Evolutionary conservation across 2,329 filamentous ascomycete genomes (phyloP), one percentile per base, ranked within the genome.

Genomic region (Alternaria alternata): DNA sequence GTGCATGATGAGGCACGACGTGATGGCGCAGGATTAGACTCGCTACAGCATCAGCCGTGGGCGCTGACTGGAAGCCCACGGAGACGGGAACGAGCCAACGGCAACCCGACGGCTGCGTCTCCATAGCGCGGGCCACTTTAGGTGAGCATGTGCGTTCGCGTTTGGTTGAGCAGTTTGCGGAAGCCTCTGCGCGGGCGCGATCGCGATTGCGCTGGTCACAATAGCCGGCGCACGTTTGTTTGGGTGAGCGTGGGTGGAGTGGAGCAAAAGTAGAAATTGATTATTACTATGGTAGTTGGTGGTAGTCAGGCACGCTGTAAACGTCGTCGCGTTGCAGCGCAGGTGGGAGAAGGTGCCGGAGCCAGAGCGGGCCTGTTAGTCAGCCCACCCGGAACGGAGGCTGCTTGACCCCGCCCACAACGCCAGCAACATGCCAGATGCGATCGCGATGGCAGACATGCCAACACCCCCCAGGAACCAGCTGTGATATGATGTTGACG

Each of bases 101-200:
- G 47, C 48, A 44, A 43, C 44, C 22, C 34, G 42, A 51, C 59
- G 51, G 51, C 36, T 53, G 32, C 32, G 32, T n/a, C 28, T 47
- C 26, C 36, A 39, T 38, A 28, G 56, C 26, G 56, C 51, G 20
- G 51, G 36, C 51, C 28, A 57, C 48, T 54, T 6, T 16, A 12
- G 12, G 32, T 14, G 14, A 14, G 51, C 60, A 39, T 48, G 41
- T 59, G 59, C 41, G 44, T 54, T 47, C 30, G 39, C 38, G 51
- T 49, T 47, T 51, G 56, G 51, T 38, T 39, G 43, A 49, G 36
- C 43, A 47, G 43, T 56, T 51, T 59, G 52, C 22, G 39, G 57
- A 30, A 55, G 57, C 43, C 26, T 28, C 57, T 60, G 52, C 56
- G 56, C 49, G 41, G 30, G 18, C 36, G 49, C 39, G 41, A 61